phyloP scores from a whole-genome alignment of 2,329 filamentous ascomycete species.

The Microthyrium microscopicum region DNA sequence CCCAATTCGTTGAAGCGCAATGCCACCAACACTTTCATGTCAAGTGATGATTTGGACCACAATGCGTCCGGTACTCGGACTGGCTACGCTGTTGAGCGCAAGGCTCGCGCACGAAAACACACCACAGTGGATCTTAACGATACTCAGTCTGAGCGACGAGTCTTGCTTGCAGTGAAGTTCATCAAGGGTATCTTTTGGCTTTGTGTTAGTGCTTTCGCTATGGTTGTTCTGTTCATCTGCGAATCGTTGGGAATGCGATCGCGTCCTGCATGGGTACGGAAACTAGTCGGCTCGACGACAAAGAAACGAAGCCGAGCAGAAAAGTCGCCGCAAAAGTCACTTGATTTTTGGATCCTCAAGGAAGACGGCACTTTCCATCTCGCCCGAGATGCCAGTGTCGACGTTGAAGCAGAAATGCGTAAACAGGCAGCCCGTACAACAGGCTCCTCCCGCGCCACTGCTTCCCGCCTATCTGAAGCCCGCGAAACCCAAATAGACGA shows the following conservation, averaged over 20 bases:
- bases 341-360: conserved; percentile 29
- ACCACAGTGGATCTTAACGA: conserved; percentile 8
- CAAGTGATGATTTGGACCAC: conserved; percentile 17
- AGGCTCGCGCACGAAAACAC: conserved; percentile 35
- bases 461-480: conserved; percentile 4
- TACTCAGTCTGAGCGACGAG: neutral
- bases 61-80: conserved; percentile 20
- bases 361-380: conserved; percentile 37
- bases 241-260: conserved; percentile 41
- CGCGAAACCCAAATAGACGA: conserved; percentile 36
- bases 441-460: conserved; percentile 24
- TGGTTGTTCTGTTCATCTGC: conserved; percentile 37
- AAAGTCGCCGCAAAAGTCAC: conserved; percentile 22
- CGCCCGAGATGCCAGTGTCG: conserved; percentile 47
- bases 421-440: conserved; percentile 23
- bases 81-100: conserved; percentile 53
- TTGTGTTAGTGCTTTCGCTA: conserved; percentile 39
- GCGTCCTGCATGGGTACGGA: conserved; percentile 47
- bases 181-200: conserved; percentile 57
- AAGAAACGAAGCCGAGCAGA: conserved; percentile 12
- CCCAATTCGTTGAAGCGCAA: too few relatives aligned
- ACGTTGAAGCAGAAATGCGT: conserved; percentile 68
- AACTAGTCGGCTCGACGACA: conserved; percentile 29
- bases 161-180: conserved; percentile 55
- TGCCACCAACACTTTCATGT: too few relatives aligned